Evolutionary conservation across 805 yeast genomes (phyloP).

Genomic region (Lachancea waltii): DNA sequence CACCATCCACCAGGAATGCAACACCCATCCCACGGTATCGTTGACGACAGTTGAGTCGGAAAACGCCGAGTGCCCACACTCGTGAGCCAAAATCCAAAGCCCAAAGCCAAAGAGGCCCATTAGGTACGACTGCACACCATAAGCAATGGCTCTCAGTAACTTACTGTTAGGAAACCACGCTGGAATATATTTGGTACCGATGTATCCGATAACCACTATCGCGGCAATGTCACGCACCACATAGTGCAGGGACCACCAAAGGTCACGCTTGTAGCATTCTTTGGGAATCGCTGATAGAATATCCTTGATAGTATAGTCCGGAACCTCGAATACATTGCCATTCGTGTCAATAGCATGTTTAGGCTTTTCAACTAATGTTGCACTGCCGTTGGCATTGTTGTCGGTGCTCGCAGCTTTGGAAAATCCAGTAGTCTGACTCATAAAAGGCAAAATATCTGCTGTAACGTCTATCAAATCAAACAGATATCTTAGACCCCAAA

Average conservation of each 20-base stretch:
- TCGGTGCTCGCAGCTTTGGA: neutral
- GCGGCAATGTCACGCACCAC: slow-evolving; percentile 59
- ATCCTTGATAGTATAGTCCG: slow-evolving; percentile 71
- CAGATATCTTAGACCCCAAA: too few species aligned
- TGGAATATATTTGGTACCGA: slow-evolving; percentile 11
- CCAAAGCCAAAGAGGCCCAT: slow-evolving; percentile 73
- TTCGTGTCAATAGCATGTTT: slow-evolving; percentile 46
- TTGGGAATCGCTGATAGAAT: slow-evolving; percentile 65
- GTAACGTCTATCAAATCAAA: too few species aligned
- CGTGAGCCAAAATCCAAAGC: slow-evolving; percentile 82
- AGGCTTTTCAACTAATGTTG: neutral
- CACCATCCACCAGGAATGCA: slow-evolving; percentile 72
- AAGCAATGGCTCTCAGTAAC: slow-evolving; percentile 44
- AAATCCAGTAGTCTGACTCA: slow-evolving; percentile 1
- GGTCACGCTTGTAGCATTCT: slow-evolving; percentile 63
- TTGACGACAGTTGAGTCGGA: slow-evolving; percentile 64
- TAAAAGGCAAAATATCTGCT: too few species aligned
- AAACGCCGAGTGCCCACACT: slow-evolving; percentile 87
- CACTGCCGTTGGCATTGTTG: slow-evolving; percentile 1
- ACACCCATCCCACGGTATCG: slow-evolving; percentile 75
- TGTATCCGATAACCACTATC: slow-evolving; percentile 43
- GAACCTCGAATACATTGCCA: slow-evolving; percentile 65
- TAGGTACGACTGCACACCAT: slow-evolving; percentile 48
- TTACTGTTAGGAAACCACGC: slow-evolving; percentile 10
- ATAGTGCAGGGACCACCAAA: slow-evolving; percentile 49